A percentile compares a stretch with the other conserved stretches of the same genome.
Evolutionary conservation across 768 basidiomycete species (phyloP).

Genomic region (Favolaschia claudopus): DNA sequence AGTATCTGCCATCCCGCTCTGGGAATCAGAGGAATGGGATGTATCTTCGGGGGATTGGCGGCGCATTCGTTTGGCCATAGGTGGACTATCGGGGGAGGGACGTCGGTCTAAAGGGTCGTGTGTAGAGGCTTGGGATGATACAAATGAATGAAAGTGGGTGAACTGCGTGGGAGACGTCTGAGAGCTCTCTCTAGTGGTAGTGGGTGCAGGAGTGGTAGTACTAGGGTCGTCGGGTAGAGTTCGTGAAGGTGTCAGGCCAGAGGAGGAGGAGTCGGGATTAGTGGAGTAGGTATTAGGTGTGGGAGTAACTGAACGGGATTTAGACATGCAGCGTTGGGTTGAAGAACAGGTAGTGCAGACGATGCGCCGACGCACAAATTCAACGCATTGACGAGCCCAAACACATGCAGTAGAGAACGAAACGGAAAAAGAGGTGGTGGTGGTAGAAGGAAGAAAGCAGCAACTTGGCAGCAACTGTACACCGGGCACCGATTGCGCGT

Average conservation of each 20-base stretch:
- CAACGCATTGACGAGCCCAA: conserved; percentile 24
- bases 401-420: conserved; percentile 15
- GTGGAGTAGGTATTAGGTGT: conserved; percentile 47
- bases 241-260: conserved; percentile 52
- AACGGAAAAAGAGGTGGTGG: conserved; percentile 8
- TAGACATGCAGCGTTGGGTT: conserved; percentile 54
- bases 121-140: conserved; percentile 32
- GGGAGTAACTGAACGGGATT: conserved; percentile 54
- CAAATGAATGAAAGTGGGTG: conserved; percentile 38
- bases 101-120: conserved; percentile 31
- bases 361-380: conserved; percentile 25
- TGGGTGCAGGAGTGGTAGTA: conserved; percentile 32
- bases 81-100: conserved; percentile 39
- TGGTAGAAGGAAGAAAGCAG: neutral
- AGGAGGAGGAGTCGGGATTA: conserved; percentile 44
- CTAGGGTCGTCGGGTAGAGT: conserved; percentile 45
- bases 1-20: conserved; percentile 65
- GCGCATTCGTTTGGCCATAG: conserved; percentile 54
- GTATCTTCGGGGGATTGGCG: conserved; percentile 42
- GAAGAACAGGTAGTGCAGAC: conserved; percentile 27
- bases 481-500: conserved; percentile 13
- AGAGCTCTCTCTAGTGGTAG: conserved; percentile 32
- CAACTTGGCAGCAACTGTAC: neutral
- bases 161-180: conserved; percentile 33
- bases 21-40: conserved; percentile 57